Conservation (phyloP, 164 flowering plant genomes). For the Vitis amurensis region DNA sequence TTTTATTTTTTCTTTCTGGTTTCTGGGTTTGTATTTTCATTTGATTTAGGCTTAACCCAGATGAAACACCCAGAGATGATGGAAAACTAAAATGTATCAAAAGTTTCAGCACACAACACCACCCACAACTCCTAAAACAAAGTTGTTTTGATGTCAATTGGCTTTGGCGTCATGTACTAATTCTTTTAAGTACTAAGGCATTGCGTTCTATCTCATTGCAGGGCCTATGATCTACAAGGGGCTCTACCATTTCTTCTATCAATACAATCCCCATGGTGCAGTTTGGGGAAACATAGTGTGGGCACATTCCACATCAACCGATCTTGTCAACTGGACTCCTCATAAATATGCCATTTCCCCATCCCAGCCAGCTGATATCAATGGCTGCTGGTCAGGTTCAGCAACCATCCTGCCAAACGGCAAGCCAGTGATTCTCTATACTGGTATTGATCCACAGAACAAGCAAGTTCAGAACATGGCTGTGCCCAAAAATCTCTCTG, state of each 20-base stretch:
- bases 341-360: slow-evolving; percentile 53
- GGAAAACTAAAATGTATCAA: too few species aligned
- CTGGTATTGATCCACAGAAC: slow-evolving; percentile 42
- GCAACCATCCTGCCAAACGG: slow-evolving; percentile 54
- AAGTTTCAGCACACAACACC: too few species aligned
- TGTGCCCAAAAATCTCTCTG: slow-evolving; percentile 55
- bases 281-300: slow-evolving; percentile 74
- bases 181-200: too few species aligned
- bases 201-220: slow-evolving; percentile 17
- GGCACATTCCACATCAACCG: slow-evolving; percentile 72
- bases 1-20: too few species aligned
- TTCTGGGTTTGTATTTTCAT: too few species aligned
- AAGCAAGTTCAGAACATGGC: slow-evolving; percentile 65
- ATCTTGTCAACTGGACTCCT: slow-evolving; percentile 61
- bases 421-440: slow-evolving; percentile 60
- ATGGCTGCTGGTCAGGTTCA: slow-evolving; percentile 78
- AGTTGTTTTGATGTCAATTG: background rate
- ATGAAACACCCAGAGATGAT: too few species aligned
- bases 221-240: slow-evolving; percentile 83
- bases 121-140: background rate
- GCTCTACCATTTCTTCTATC: slow-evolving; percentile 82
- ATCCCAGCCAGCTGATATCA: slow-evolving; percentile 38
- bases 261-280: slow-evolving; percentile 69
- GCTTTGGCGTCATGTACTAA: background rate
- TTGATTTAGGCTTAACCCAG: too few species aligned